Evolutionary conservation across 148 eudicot genomes (phyloP).

Genomic region (Rhododendron vialii): DNA sequence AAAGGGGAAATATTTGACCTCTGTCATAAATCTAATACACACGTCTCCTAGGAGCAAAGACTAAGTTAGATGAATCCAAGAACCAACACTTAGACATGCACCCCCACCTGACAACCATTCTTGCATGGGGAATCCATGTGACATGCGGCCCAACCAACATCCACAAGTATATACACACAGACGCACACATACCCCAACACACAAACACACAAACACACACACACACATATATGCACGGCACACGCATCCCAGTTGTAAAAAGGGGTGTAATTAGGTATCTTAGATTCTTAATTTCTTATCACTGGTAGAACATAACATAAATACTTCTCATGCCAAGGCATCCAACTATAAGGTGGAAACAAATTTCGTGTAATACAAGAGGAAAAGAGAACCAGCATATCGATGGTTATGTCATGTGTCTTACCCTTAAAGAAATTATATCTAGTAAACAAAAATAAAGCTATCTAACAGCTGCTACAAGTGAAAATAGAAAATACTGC

Average conservation of each 20-base stretch:
- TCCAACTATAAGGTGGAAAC: not conserved
- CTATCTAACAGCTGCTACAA: not conserved
- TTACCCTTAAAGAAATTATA: not conserved
- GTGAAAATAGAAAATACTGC: not conserved
- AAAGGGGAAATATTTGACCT: not conserved
- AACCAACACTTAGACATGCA: not conserved
- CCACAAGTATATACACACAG: not conserved
- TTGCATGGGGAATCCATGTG: not conserved
- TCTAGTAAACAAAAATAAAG: not conserved
- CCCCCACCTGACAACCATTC: not conserved
- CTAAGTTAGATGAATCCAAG: not conserved
- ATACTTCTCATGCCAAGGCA: constrained; percentile 2
- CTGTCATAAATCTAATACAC: not conserved
- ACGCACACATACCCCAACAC: not conserved
- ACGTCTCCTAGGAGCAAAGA: not conserved
- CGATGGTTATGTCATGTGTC: not conserved
- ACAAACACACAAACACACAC: not conserved
- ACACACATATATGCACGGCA: not conserved
- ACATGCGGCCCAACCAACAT: not conserved
- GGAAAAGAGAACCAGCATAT: not conserved
- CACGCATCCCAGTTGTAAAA: not conserved
- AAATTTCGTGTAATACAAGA: not conserved
- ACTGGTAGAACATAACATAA: not conserved
- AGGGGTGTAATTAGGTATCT: not conserved
- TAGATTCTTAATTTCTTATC: not conserved